These are phyloP conservation scores for Rutidosis leptorrhynchoides DNA, from an alignment of 129 eudicot species.

Conservation along the genomic window DNA sequence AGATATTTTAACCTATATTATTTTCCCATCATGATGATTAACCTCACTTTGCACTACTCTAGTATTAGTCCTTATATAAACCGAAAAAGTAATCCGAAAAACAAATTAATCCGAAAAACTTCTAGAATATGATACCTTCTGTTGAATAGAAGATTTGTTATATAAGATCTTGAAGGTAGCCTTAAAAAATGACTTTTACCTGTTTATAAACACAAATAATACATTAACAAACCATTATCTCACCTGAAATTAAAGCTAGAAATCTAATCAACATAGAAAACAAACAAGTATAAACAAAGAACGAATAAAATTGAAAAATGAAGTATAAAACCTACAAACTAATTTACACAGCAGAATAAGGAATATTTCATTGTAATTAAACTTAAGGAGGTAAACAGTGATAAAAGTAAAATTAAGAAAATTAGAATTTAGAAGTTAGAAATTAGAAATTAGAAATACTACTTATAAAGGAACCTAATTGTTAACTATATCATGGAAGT, in stretches of 20 bases:
- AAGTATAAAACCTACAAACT: conserved; percentile 18
- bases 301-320: conserved; percentile 1
- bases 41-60: not conserved
- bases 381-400: not conserved
- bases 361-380: conserved; percentile 9
- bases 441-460: not conserved
- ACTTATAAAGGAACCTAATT: not conserved
- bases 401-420: not conserved
- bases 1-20: too few species aligned
- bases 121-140: conserved; percentile 43
- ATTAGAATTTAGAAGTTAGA: too few species aligned
- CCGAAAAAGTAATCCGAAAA: not conserved
- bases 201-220: conserved; percentile 16
- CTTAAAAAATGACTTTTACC: conserved; percentile 50
- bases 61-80: not conserved
- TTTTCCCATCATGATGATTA: too few species aligned
- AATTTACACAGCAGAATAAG: conserved; percentile 1
- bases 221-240: conserved; percentile 9
- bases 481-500: not conserved
- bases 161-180: conserved; percentile 48
- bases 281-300: not conserved
- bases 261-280: not conserved
- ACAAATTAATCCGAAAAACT: not conserved
- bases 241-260: not conserved
- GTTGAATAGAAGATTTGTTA: conserved; percentile 57